These are phyloP conservation scores for Chlorella sorokiniana DNA, from an alignment of 139 green algal genomes.

Conservation along the genomic window DNA sequence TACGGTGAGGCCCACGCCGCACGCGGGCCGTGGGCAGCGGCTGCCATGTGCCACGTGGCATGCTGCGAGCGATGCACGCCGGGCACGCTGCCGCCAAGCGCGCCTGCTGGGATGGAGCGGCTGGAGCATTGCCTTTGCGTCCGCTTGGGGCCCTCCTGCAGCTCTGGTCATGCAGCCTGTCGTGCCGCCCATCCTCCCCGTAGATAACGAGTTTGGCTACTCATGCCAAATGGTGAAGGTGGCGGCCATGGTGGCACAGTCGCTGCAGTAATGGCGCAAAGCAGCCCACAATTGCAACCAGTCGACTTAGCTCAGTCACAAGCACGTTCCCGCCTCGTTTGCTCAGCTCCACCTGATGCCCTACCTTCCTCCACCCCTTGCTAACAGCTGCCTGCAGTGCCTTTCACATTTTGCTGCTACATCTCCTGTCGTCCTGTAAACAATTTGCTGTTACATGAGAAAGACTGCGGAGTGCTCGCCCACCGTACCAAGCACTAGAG, in stretches of 20 bases:
- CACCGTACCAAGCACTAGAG: no score
- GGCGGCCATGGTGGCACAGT: constrained; percentile 56
- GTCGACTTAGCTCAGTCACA: no score
- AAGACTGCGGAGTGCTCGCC: no score
- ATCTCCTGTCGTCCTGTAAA: not conserved
- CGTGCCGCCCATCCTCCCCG: not conserved
- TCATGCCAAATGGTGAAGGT: constrained; percentile 68
- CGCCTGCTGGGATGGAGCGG: no score
- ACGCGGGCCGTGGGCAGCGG: no score
- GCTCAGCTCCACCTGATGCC: not conserved
- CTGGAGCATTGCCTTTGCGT: no score
- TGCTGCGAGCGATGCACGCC: no score
- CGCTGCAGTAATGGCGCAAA: not conserved
- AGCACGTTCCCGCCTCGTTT: not conserved
- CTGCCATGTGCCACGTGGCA: no score
- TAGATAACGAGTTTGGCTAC: constrained; percentile 92
- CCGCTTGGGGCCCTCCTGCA: no score
- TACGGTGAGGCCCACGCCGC: not conserved
- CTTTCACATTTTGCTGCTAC: not conserved
- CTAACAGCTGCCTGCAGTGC: not conserved
- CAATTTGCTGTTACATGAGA: not conserved
- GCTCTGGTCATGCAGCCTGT: not conserved
- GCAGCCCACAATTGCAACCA: no score
- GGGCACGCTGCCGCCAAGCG: no score
- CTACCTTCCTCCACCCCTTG: not conserved